A percentile compares a stretch with the other conserved stretches of the same genome.
phyloP scores from a whole-genome alignment of 1,284 basidiomycete genomes.

The Cryptococcus wingfieldii region DNA sequence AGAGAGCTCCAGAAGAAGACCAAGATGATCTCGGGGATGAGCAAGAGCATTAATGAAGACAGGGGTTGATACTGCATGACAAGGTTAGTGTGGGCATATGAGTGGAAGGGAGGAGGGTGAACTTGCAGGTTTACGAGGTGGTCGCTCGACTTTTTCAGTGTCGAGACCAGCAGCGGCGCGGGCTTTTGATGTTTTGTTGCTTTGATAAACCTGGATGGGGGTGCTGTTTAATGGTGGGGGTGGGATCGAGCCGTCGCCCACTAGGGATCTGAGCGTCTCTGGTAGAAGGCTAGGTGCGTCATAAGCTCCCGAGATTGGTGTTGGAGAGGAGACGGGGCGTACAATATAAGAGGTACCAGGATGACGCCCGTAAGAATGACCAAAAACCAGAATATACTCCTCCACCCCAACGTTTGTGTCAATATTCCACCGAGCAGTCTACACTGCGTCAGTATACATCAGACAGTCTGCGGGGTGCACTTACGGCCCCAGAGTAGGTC shows the following conservation, averaged over 20 bases:
- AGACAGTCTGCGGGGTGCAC: too few species aligned
- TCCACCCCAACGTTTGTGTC: conserved; percentile 38
- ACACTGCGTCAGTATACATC: neutral
- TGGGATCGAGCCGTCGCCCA: conserved; percentile 45
- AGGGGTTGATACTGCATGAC: conserved; percentile 37
- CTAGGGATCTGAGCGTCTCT: conserved; percentile 46
- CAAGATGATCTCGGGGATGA: conserved; percentile 43
- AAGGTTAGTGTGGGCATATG: too few species aligned
- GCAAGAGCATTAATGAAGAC: conserved; percentile 38
- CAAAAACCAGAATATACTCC: conserved; percentile 40
- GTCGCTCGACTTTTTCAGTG: conserved; percentile 23
- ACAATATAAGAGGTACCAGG: conserved; percentile 30
- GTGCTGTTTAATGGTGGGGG: conserved; percentile 37
- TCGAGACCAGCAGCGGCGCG: conserved; percentile 16
- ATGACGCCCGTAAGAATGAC: conserved; percentile 30
- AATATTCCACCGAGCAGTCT: conserved; percentile 23
- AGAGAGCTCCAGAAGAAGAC: conserved; percentile 35
- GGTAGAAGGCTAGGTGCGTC: conserved; percentile 13
- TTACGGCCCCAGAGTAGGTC: conserved; percentile 23
- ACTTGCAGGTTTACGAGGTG: conserved; percentile 27
- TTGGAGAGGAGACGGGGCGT: conserved; percentile 1
- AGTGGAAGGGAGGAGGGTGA: neutral
- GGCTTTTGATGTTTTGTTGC: conserved; percentile 21
- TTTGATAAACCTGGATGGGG: conserved; percentile 23
- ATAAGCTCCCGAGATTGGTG: neutral